A percentile compares a stretch with the other conserved stretches of the same genome.
These are phyloP conservation scores for Aspergillus sp. DNA, from an alignment of 2,329 filamentous ascomycete species.

Conservation along the genomic window DNA sequence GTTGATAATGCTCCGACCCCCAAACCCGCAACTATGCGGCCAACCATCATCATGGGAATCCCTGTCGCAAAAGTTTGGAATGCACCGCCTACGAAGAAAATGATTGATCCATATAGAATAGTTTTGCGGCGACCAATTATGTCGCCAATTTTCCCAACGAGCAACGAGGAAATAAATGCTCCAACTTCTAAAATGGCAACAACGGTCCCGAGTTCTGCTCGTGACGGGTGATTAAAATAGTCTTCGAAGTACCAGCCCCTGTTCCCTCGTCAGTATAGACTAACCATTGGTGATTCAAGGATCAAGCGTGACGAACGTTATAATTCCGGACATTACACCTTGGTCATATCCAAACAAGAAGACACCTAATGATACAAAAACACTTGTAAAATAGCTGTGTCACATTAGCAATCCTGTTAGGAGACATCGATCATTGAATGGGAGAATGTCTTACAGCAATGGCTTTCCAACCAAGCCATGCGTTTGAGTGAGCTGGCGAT, in stretches of 20 bases:
- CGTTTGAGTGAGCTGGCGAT: conserved; percentile 66
- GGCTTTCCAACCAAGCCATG: conserved; percentile 95
- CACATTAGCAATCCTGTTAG: conserved; percentile 22
- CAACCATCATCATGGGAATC: conserved; percentile 85
- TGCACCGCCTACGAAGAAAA: conserved; percentile 82
- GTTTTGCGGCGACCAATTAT: conserved; percentile 85
- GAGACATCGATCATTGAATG: conserved; percentile 4
- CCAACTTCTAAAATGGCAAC: conserved; percentile 95
- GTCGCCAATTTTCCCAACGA: conserved; percentile 86
- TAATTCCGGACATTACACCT: conserved; percentile 68
- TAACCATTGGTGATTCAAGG: not conserved
- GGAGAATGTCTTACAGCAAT: conserved; percentile 69
- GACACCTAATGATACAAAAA: conserved; percentile 65
- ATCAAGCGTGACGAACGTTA: conserved; percentile 53
- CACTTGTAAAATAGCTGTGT: conserved; percentile 85
- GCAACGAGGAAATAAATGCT: conserved; percentile 83
- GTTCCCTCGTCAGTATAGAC: conserved; percentile 16
- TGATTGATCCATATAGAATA: conserved; percentile 87
- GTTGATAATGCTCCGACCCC: conserved; percentile 87
- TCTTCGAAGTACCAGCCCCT: conserved; percentile 86
- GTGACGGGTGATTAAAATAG: conserved; percentile 87
- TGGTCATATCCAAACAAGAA: conserved; percentile 67
- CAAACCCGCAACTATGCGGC: conserved; percentile 79
- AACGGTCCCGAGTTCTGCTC: conserved; percentile 90
- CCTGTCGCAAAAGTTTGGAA: conserved; percentile 78